Base-by-base conservation (phyloP, 768 basidiomycete genomes). In the Brasilioporus rufonigricans region DNA sequence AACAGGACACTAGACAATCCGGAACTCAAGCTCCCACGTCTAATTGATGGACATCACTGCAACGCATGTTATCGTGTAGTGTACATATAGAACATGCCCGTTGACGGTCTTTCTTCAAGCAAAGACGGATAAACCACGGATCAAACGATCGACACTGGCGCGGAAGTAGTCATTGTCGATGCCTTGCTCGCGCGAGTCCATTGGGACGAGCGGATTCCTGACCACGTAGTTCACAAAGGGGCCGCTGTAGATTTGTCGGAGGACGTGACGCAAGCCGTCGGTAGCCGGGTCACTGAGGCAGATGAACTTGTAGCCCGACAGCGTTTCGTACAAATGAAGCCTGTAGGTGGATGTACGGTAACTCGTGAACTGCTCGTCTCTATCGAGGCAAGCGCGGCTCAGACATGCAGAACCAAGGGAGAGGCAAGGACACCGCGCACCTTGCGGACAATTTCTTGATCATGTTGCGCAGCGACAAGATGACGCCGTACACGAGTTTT, bases 401-500 rank as follows among this genome's bases (percentile, higher is more conserved):
- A 46, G 44, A 39, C 21, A 19, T 33, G 39, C 21, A 2, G 18
- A 51, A 21, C 1, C 9, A 11, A 47, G 6, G 3, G 11, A 14
- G 9, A 19, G n/a, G n/a, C 9, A 23, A 11, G 31, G 33, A 48
- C 2, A 31, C 7, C 13, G 26, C 32, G 62, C 75, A 61, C 96
- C 86, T 80, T 61, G 89, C 86, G 13, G 95, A 90, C 11, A 99
- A 72, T 71, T 97, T 98, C 77, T 86, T 96, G 66, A 96, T 77
- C 94, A 98, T 96, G 71, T 93, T 94, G 51, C 93, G 76, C 62
- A 99, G 68, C 8, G 92, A 94, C 40, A 98, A 76, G 14, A 98
- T 79, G 50, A 99, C 91, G 52, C 97, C 97, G 68, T 98, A 99
- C 0, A 99, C 95, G 57, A 99, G 80, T 68, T 99, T 99, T 1